Percentiles rank a stretch among this genome's conserved stretches.
Conservation (phyloP, 768 basidiomycete species). For the Boletus bicolor region DNA sequence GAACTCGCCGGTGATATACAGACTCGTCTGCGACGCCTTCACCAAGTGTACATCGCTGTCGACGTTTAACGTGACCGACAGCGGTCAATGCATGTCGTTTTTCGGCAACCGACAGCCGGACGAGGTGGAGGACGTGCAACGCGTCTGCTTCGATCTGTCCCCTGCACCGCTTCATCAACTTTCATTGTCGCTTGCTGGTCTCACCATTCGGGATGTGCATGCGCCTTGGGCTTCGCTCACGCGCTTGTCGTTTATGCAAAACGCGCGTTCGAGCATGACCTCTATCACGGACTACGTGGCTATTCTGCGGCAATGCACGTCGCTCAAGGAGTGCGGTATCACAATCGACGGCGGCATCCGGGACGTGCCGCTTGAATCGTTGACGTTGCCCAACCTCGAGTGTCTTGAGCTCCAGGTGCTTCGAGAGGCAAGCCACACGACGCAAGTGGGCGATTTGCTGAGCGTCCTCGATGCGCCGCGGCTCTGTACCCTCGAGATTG, state of each 20-base stretch:
- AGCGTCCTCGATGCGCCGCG: constrained; percentile 13
- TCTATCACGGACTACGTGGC: constrained; percentile 20
- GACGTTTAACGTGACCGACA: constrained; percentile 19
- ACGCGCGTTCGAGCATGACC: constrained; percentile 17
- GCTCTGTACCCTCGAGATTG: constrained; percentile 15
- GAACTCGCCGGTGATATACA: constrained; percentile 17
- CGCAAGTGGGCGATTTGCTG: constrained; percentile 19
- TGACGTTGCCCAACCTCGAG: constrained; percentile 21
- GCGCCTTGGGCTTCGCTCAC: constrained; percentile 20
- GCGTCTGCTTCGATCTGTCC: constrained; percentile 14
- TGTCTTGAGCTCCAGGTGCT: constrained; percentile 16
- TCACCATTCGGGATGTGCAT: constrained; percentile 15
- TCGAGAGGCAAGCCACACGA: constrained; percentile 13
- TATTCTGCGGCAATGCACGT: constrained; percentile 20
- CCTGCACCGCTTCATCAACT: constrained; percentile 14
- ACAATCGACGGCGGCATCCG: constrained; percentile 9
- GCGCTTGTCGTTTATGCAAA: constrained; percentile 24
- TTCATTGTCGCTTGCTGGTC: constrained; percentile 19
- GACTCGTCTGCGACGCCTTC: constrained; percentile 9
- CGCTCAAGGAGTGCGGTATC: constrained; percentile 22
- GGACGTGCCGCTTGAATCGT: constrained; percentile 6
- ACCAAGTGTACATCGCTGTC: constrained; percentile 14
- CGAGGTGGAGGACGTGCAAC: not conserved
- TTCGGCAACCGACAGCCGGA: not conserved
- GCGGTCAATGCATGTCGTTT: constrained; percentile 12